Evolutionary conservation across 1,139 yeast species (phyloP).

Genomic region (Suhomyces bokatorum): DNA sequence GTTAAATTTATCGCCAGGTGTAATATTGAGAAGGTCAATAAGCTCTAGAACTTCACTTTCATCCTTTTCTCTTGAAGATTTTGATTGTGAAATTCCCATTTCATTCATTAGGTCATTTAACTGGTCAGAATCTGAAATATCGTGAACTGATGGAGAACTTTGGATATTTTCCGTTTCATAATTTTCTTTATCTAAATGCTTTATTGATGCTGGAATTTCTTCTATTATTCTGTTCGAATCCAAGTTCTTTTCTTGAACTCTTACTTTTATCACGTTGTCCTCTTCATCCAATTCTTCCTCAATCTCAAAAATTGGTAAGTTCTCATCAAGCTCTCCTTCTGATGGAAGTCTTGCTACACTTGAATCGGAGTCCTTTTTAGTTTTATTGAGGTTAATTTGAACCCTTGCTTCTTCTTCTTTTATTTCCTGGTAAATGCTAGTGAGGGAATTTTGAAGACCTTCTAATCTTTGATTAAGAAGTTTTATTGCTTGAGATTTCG

Average conservation of each 20-base stretch:
- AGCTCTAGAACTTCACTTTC: not conserved
- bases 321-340: constrained; percentile 39
- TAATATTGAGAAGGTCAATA: not conserved
- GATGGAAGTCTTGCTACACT: constrained; percentile 9
- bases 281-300: constrained; percentile 83
- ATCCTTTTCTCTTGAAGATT: not conserved
- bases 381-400: constrained; percentile 29
- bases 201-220: too few species aligned
- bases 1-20: not conserved
- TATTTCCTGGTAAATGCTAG: constrained; percentile 42
- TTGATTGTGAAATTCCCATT: not conserved
- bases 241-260: constrained; percentile 19
- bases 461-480: constrained; percentile 44
- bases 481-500: constrained; percentile 42
- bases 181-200: too few species aligned
- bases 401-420: constrained; percentile 42
- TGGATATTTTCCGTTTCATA: too few species aligned
- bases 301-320: constrained; percentile 72
- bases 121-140: not conserved
- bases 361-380: constrained; percentile 21
- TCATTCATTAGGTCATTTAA: not conserved
- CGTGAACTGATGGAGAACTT: too few species aligned
- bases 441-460: constrained; percentile 38
- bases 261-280: constrained; percentile 56
- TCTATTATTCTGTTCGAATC: not conserved